A percentile compares a stretch with the other conserved stretches of the same genome.
phyloP scores from a whole-genome alignment of 495 filamentous ascomycete genomes.

The Tuber borchii region DNA sequence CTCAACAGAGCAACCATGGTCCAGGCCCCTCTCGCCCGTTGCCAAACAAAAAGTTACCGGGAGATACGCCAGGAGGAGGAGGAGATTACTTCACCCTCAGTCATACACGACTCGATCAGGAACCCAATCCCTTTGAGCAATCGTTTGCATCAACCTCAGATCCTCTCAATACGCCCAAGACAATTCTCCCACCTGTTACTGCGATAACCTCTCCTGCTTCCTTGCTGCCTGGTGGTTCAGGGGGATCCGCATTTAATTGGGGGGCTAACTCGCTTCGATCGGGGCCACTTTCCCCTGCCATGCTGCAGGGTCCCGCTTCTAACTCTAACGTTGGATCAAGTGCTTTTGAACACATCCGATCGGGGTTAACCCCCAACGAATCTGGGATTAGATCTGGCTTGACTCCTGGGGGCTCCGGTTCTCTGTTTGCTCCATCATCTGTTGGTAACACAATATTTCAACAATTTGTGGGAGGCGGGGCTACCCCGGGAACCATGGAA shows the following conservation, averaged over 20 bases:
- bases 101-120: slow-evolving; percentile 45
- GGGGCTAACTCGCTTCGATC: slow-evolving; percentile 74
- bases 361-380: slow-evolving; percentile 92
- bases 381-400: slow-evolving; percentile 85
- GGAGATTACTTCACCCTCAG: slow-evolving; percentile 37
- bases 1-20: slow-evolving; percentile 27
- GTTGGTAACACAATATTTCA: slow-evolving; percentile 76
- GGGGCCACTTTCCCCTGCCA: slow-evolving; percentile 91
- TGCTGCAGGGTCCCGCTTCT: slow-evolving; percentile 80
- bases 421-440: slow-evolving; percentile 91
- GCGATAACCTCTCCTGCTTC: slow-evolving; percentile 85
- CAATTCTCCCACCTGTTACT: slow-evolving; percentile 83
- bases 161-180: slow-evolving; percentile 79
- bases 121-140: slow-evolving; percentile 94
- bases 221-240: slow-evolving; percentile 61
- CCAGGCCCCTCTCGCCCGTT: slow-evolving; percentile 28
- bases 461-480: slow-evolving; percentile 68
- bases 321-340: slow-evolving; percentile 62
- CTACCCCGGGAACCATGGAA: slow-evolving; percentile 83
- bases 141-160: slow-evolving; percentile 68
- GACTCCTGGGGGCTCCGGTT: slow-evolving; percentile 91
- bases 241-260: slow-evolving; percentile 64
- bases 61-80: slow-evolving; percentile 28
- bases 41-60: slow-evolving; percentile 22
- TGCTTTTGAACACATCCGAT: slow-evolving; percentile 66